These are phyloP conservation scores for Exidia glandulosa DNA, from an alignment of 768 basidiomycete species.

Conservation along the genomic window DNA sequence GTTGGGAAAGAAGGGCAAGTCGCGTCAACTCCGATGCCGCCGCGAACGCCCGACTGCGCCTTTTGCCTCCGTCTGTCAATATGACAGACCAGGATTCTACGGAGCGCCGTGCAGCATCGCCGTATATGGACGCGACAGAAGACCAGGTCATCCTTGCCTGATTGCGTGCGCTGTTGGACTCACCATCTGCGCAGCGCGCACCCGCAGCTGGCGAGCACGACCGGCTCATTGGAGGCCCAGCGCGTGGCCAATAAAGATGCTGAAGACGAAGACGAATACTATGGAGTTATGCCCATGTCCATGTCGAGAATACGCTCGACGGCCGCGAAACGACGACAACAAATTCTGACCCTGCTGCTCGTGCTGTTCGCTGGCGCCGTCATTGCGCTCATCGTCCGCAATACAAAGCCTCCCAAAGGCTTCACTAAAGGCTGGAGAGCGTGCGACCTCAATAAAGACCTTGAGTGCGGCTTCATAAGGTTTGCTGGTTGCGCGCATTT, in stretches of 20 bases:
- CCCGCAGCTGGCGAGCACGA: not conserved
- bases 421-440: not conserved
- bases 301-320: not conserved
- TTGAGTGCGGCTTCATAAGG: not conserved
- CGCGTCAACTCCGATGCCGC: no score
- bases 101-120: no score
- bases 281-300: not conserved
- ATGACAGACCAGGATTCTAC: no score
- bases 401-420: not conserved
- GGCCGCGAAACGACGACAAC: not conserved
- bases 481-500: not conserved
- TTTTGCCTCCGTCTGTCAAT: no score
- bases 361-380: not conserved
- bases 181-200: no score
- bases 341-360: no score
- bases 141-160: no score
- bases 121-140: no score
- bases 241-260: not conserved
- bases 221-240: not conserved
- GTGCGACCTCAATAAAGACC: not conserved
- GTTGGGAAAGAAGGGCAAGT: no score
- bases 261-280: not conserved
- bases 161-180: no score
- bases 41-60: no score
- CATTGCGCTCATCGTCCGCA: not conserved